phyloP scores from a whole-genome alignment of 768 basidiomycete species.

The Phylloporus scabripes region DNA sequence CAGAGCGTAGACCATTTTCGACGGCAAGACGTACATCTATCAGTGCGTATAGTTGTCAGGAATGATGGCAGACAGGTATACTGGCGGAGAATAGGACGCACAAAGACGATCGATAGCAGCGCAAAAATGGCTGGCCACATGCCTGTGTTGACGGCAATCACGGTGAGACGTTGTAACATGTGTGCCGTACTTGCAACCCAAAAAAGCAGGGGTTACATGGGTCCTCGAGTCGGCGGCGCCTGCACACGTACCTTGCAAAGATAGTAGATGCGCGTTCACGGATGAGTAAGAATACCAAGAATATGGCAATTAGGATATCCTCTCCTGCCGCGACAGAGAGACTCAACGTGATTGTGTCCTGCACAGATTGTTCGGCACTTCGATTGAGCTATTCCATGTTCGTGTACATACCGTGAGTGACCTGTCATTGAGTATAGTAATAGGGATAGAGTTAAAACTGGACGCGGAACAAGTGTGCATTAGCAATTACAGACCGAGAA shows the following conservation, averaged over 20 bases:
- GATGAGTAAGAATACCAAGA: background rate
- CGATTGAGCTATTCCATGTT: background rate
- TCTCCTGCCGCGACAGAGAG: background rate
- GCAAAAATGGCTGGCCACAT: constrained; percentile 46
- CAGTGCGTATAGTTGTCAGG: background rate
- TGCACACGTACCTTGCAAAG: background rate
- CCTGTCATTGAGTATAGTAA: background rate
- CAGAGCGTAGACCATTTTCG: background rate
- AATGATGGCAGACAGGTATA: background rate
- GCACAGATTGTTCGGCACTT: background rate
- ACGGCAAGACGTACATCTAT: background rate
- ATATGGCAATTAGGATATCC: constrained; percentile 1
- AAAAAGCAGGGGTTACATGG: background rate
- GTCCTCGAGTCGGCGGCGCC: background rate
- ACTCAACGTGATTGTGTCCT: background rate
- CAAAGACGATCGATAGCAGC: constrained; percentile 27
- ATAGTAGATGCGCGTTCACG: background rate
- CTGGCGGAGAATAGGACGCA: background rate
- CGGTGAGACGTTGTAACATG: constrained; percentile 1
- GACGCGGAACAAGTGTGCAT: background rate
- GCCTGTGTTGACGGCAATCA: constrained; percentile 16
- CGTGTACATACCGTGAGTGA: background rate
- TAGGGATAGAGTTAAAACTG: background rate
- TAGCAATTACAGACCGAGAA: background rate
- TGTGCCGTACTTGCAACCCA: background rate